Base-by-base conservation (phyloP, 768 basidiomycete genomes). In the Filobasidium floriforme region DNA sequence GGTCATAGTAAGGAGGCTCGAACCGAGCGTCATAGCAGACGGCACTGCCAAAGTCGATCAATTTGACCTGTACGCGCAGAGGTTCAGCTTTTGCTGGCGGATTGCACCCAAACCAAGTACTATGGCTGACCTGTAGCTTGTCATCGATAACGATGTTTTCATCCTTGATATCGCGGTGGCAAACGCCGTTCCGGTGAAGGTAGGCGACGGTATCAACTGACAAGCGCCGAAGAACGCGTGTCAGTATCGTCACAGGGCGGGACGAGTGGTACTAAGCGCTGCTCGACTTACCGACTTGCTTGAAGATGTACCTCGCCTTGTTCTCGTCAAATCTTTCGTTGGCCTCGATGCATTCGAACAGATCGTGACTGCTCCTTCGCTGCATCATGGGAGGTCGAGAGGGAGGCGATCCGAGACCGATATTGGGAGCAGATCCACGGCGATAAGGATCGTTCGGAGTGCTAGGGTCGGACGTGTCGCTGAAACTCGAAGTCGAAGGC, bases 311-410 rank as follows among this genome's bases (percentile, higher is more conserved):
- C 61, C 87, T 85, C 11, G 91, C 88, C 74, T 89, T 85, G 57
- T 80, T 80, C 78, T 94, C 92, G 14, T 85, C 83, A 55, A 97
- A 84, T 12, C 87, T 85, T 68, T 88, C 88, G 75, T 92, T 82
- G 73, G 89, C 88, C 79, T 97, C 93, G 55, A 96, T 92, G 76
- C 89, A 94, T 77, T 97, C 93, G 72, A 96, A 97, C 52, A 97
- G 82, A 77, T 97, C 93, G 76, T 93, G 86, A 11, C 91, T 92
- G 24, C 89, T 83, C 43, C 92, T 85, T 40, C 89, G 85, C 26
- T 73, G 71, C 77, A 85, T 81, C 54, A 80, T 79, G 24, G 83
- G 80, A 0, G 77, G 75, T 44, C 73, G 68, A 46, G 73, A 62
- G 32, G 71, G 32, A 19, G 52, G 65, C 54, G 68, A 22, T 60